These are phyloP conservation scores for Sungouiella blattae DNA, from an alignment of 805 yeast genomes.

Conservation along the genomic window DNA sequence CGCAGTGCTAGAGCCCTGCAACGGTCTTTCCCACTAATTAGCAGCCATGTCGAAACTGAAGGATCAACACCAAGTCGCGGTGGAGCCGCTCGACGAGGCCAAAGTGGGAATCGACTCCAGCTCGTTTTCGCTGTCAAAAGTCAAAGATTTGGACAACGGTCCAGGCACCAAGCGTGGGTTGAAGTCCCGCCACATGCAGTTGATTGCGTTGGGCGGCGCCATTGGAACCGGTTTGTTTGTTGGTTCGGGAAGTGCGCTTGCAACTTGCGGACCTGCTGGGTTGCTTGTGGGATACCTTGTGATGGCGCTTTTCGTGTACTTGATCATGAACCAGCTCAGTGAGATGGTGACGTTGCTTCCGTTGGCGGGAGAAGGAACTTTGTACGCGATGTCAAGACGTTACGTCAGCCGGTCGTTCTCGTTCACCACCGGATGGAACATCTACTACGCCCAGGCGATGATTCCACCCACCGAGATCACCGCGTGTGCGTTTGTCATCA, in stretches of 20 bases:
- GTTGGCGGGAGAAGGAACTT: constrained; percentile 23
- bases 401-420: constrained; percentile 24
- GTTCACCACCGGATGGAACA: constrained; percentile 33
- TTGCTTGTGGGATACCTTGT: constrained; percentile 17
- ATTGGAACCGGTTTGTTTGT: constrained; percentile 24
- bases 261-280: constrained; percentile 18
- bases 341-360: constrained; percentile 3
- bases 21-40: too few species aligned
- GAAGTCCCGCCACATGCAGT: constrained; percentile 4
- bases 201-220: constrained; percentile 19
- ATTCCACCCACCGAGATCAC: constrained; percentile 35
- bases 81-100: constrained; percentile 1
- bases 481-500: constrained; percentile 40
- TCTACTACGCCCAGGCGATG: constrained; percentile 32
- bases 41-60: neutral
- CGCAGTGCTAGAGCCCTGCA: too few species aligned
- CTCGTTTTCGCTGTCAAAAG: neutral
- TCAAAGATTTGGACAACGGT: neutral
- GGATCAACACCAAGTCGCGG: neutral
- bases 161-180: constrained; percentile 1
- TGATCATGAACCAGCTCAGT: constrained; percentile 30
- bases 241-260: constrained; percentile 24
- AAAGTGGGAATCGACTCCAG: constrained; percentile 1
- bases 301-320: constrained; percentile 21
- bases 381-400: constrained; percentile 11